phyloP scores from a whole-genome alignment of 768 basidiomycete genomes.

The Trichaptum fuscoviolaceum region DNA sequence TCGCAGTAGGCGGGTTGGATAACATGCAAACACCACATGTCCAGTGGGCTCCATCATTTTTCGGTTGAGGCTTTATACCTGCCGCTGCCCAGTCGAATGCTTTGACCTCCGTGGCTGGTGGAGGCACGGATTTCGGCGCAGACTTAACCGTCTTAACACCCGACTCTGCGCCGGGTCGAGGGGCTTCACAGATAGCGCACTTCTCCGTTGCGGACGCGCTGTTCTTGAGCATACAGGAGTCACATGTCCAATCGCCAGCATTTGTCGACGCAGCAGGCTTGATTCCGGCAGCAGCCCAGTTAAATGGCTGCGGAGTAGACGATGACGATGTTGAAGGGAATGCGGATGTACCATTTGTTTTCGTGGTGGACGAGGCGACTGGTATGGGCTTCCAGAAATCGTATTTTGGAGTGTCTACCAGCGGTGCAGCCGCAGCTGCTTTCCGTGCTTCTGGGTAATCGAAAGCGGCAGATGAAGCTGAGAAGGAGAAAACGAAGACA shows the following conservation, averaged over 20 bases:
- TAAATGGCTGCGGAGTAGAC: conserved; percentile 33
- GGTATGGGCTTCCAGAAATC: conserved; percentile 23
- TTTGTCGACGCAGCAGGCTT: conserved; percentile 32
- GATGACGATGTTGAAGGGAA: conserved; percentile 7
- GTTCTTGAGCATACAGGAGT: conserved; percentile 41
- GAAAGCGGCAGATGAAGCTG: conserved; percentile 9
- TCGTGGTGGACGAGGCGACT: not conserved
- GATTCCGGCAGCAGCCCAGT: conserved; percentile 59
- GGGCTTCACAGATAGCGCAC: conserved; percentile 41
- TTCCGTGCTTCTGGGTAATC: conserved; percentile 20
- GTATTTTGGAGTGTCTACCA: conserved; percentile 42
- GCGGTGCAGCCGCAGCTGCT: conserved; percentile 35
- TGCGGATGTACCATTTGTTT: conserved; percentile 16
- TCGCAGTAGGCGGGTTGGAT: conserved; percentile 38
- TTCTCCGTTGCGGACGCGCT: conserved; percentile 33
- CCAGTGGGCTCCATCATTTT: conserved; percentile 18
- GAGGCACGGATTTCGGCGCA: conserved; percentile 11
- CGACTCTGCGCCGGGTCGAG: conserved; percentile 17
- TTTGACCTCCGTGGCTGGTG: conserved; percentile 14
- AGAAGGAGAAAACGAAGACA: conserved; percentile 25
- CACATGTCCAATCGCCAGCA: conserved; percentile 50
- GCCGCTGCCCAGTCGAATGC: conserved; percentile 28
- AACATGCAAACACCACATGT: conserved; percentile 26
- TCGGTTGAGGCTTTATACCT: conserved; percentile 19
- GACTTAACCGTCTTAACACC: not conserved